These are phyloP conservation scores for Pseudocercospora fijiensis DNA, from an alignment of 2,329 filamentous ascomycete genomes.

Conservation along the genomic window DNA sequence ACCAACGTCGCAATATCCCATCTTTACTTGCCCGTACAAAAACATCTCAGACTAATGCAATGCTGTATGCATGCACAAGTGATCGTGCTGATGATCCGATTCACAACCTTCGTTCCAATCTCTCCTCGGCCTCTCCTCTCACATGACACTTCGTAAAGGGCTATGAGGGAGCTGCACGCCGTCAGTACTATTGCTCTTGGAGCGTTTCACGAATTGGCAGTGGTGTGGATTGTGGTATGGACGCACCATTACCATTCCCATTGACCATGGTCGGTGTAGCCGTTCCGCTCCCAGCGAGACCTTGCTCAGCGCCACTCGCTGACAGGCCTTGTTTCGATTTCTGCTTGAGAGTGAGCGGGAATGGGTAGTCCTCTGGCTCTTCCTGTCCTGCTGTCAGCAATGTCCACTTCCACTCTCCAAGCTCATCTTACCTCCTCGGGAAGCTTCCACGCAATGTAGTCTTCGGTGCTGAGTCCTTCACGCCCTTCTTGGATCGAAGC, in stretches of 20 bases:
- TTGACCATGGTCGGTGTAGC: slow-evolving; percentile 28
- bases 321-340: slow-evolving; percentile 39
- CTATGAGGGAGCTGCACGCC: neutral
- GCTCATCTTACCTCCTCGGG: slow-evolving; percentile 60
- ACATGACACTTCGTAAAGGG: neutral
- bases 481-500: slow-evolving; percentile 91
- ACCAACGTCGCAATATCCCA: neutral
- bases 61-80: neutral
- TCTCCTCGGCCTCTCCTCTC: neutral
- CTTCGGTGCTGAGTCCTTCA: slow-evolving; percentile 90
- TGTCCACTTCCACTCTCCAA: neutral
- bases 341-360: slow-evolving; percentile 64
- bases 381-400: slow-evolving; percentile 50
- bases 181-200: slow-evolving; percentile 9
- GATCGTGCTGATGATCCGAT: neutral
- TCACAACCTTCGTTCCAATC: neutral
- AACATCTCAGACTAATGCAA: neutral
- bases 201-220: slow-evolving; percentile 19
- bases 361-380: slow-evolving; percentile 76
- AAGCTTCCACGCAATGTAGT: slow-evolving; percentile 97
- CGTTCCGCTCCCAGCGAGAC: slow-evolving; percentile 18
- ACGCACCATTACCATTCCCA: slow-evolving; percentile 21
- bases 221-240: slow-evolving; percentile 9
- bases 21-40: slow-evolving; percentile 4
- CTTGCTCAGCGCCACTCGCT: slow-evolving; percentile 9